Conservation (phyloP, 257 asterid genomes). For the Osmanthus fragrans region DNA sequence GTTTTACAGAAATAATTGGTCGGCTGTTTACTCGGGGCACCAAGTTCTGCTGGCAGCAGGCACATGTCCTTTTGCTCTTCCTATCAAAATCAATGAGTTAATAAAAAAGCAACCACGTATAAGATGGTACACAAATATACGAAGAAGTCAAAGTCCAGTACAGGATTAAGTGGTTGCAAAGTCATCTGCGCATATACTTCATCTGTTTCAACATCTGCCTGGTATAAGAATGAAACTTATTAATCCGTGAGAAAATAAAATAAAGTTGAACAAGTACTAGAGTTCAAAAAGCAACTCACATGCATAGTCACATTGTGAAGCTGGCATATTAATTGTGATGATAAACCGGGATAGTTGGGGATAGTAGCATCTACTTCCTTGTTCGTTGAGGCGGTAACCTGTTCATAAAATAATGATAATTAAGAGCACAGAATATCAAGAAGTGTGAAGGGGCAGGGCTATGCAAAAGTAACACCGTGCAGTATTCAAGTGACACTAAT, state of each 20-base stretch:
- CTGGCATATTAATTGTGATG: conserved; percentile 88
- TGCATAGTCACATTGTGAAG: conserved; percentile 98
- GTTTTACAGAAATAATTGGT: conserved; percentile 91
- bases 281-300: conserved; percentile 40
- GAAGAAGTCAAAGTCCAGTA: conserved; percentile 31
- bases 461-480: neutral
- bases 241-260: neutral
- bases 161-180: conserved; percentile 86
- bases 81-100: conserved; percentile 36
- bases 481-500: neutral
- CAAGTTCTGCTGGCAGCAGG: conserved; percentile 85
- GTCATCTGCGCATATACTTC: conserved; percentile 98
- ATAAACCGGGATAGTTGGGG: conserved; percentile 90
- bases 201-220: conserved; percentile 95
- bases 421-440: conserved; percentile 6
- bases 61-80: conserved; percentile 96
- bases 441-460: neutral
- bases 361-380: conserved; percentile 80
- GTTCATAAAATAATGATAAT: conserved; percentile 14
- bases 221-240: conserved; percentile 29
- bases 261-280: neutral
- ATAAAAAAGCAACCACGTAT: conserved; percentile 13
- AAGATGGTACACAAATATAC: conserved; percentile 15
- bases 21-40: conserved; percentile 87
- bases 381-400: conserved; percentile 97